These are phyloP conservation scores for Abrus precatorius DNA, from an alignment of 306 rosid species.

Conservation along the genomic window DNA sequence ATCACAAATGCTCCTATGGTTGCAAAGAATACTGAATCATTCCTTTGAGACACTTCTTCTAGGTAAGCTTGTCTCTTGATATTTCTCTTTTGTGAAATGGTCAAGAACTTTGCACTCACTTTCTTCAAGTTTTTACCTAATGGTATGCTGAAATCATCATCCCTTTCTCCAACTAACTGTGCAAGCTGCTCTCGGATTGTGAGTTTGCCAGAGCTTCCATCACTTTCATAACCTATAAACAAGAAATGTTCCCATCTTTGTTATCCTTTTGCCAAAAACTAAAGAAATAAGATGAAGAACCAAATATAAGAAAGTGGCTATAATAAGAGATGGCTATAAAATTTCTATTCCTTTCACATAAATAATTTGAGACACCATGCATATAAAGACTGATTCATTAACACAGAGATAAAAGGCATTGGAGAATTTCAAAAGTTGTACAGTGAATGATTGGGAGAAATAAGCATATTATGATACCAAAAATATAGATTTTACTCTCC, in stretches of 20 bases:
- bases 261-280: slow-evolving; percentile 24
- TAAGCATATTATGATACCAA: neutral
- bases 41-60: slow-evolving; percentile 86
- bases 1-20: slow-evolving; percentile 91
- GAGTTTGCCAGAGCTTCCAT: slow-evolving; percentile 57
- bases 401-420: slow-evolving; percentile 9
- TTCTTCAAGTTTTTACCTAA: slow-evolving; percentile 84
- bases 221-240: slow-evolving; percentile 77
- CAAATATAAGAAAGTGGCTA: neutral
- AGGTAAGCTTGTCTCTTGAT: slow-evolving; percentile 87
- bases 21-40: slow-evolving; percentile 89
- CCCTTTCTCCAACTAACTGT: slow-evolving; percentile 70
- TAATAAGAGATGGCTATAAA: neutral
- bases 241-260: slow-evolving; percentile 28
- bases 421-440: neutral
- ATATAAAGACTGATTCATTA: slow-evolving; percentile 13
- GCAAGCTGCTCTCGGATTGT: slow-evolving; percentile 84
- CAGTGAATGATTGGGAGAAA: slow-evolving; percentile 12
- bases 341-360: neutral
- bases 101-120: slow-evolving; percentile 78
- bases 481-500: neutral
- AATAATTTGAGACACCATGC: slow-evolving; percentile 2
- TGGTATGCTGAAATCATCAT: slow-evolving; percentile 81
- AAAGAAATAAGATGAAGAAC: neutral
- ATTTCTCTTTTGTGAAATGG: slow-evolving; percentile 90